These are phyloP conservation scores for Pleurotus sapidus DNA, from an alignment of 768 basidiomycete genomes.

Conservation along the genomic window DNA sequence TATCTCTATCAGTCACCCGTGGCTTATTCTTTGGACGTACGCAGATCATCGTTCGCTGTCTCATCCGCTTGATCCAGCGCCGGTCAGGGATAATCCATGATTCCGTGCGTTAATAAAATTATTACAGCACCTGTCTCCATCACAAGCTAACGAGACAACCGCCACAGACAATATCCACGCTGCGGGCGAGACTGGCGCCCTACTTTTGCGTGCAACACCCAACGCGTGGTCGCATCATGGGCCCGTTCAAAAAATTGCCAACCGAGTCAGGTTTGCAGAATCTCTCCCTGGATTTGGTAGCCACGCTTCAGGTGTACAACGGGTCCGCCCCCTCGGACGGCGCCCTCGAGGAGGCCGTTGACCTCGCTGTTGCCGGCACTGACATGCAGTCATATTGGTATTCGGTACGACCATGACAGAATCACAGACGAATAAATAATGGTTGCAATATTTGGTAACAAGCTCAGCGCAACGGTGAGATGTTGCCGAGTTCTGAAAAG, in stretches of 20 bases:
- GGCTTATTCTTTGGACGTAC: constrained; percentile 9
- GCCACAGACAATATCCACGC: constrained; percentile 40
- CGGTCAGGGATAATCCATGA: constrained; percentile 38
- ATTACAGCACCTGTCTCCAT: constrained; percentile 7
- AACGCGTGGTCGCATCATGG: constrained; percentile 66
- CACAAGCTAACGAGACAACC: constrained; percentile 1
- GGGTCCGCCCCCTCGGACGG: not conserved
- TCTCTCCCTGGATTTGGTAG: constrained; percentile 65
- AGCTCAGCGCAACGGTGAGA: too few species aligned
- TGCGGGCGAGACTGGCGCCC: constrained; percentile 66
- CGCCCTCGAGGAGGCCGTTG: constrained; percentile 26
- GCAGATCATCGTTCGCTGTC: constrained; percentile 56
- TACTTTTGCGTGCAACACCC: constrained; percentile 81
- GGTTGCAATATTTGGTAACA: too few species aligned
- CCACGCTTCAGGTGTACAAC: constrained; percentile 22
- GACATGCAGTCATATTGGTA: constrained; percentile 38
- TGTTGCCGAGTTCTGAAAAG: too few species aligned
- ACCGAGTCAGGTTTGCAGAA: constrained; percentile 37
- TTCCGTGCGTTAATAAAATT: constrained; percentile 35
- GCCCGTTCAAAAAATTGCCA: constrained; percentile 77
- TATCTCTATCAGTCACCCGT: not conserved
- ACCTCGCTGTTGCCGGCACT: constrained; percentile 33
- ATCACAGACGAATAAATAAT: too few species aligned
- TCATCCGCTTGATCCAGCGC: constrained; percentile 62
- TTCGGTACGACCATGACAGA: not conserved